Base-by-base conservation (phyloP, 2,329 filamentous ascomycete genomes). In the Pezicula rhizophila region DNA sequence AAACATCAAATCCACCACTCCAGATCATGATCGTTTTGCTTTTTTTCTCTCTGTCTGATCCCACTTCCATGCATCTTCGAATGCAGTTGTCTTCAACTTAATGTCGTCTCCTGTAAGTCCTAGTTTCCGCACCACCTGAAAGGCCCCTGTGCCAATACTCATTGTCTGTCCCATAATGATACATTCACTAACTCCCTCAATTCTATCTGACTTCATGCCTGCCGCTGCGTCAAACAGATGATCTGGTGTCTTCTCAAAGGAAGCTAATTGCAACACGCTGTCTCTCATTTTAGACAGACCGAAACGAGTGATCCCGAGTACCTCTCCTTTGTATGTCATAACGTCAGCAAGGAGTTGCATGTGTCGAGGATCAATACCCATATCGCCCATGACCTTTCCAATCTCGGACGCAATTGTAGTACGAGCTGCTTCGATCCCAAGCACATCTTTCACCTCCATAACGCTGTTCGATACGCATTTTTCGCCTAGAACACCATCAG, bases 151-250 rank as follows among this genome's bases (percentile, higher is more conserved):
- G 5, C 93, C 93, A 33, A 99, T 76, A 40, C 79, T 80, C 79
- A 97, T 95, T 38, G 85, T 91, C 75, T 97, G 92, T 14, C 93
- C 93, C 85, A 97, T 93, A 64, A 99, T 99, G 64, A 99, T 97
- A 69, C 90, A 95, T 71, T 99, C 93, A 48, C 82, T 88, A 8
- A 99, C 93, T 60, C 93, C 93, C 66, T 96, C 88, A 52, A 99
- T 95, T 54, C 80, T 77, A 70, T 99, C 93, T 25, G 82, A 85
- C 74, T 96, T 96, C 77, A 95, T 95, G 49, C 85, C 84, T 5
- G 89, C 87, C 6, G 91, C 93, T 2, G 93, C 93, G 55, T 96
- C 92, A 62, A 99, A 99, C 37, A 99, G 71, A 69, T 99, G 93
- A 65, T 99, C 93, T 0, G 93, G 90, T 42, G 93, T 99, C 79